Evolutionary conservation across 768 basidiomycete species (phyloP).

Genomic region (Pseudohyphozyma bogoriensis): DNA sequence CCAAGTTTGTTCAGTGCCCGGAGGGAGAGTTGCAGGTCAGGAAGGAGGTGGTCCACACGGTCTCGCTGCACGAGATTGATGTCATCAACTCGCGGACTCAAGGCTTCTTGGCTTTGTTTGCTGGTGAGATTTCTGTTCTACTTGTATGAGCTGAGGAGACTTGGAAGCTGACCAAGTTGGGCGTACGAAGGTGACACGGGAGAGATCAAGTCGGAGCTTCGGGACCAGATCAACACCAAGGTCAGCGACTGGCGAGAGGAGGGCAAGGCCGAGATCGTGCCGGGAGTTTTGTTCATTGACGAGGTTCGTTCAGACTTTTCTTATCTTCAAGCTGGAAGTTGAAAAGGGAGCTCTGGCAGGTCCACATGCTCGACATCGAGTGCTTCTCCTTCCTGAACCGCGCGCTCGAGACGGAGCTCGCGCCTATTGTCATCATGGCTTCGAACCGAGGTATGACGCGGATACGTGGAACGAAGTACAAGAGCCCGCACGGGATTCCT

Average conservation of each 20-base stretch:
- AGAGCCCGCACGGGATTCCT: slow-evolving; percentile 87
- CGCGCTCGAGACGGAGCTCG: slow-evolving; percentile 82
- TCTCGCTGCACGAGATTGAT: slow-evolving; percentile 96
- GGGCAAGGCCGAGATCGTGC: slow-evolving; percentile 94
- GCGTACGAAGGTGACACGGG: slow-evolving; percentile 78
- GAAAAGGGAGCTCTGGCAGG: slow-evolving; percentile 36
- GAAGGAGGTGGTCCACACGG: slow-evolving; percentile 93
- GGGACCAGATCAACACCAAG: slow-evolving; percentile 92
- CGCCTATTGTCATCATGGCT: slow-evolving; percentile 96
- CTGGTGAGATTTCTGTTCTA: slow-evolving; percentile 31
- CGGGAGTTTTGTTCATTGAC: slow-evolving; percentile 92
- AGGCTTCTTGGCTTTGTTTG: slow-evolving; percentile 81
- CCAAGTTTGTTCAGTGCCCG: slow-evolving; percentile 95
- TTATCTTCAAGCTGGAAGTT: too few species aligned
- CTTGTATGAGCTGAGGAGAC: too few species aligned
- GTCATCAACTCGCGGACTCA: slow-evolving; percentile 98
- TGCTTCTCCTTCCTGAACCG: slow-evolving; percentile 98
- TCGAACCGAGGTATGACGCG: slow-evolving; percentile 90
- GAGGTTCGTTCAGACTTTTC: slow-evolving; percentile 41
- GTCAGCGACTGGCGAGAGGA: slow-evolving; percentile 97
- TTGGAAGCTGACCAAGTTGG: neutral
- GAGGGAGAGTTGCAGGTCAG: slow-evolving; percentile 97
- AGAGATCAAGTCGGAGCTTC: slow-evolving; percentile 93
- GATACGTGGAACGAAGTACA: slow-evolving; percentile 90
- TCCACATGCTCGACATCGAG: slow-evolving; percentile 93